Evolutionary conservation across 129 eudicot species (phyloP), one percentile per base, ranked within the genome.

Genomic region (Flaveria bidentis): DNA sequence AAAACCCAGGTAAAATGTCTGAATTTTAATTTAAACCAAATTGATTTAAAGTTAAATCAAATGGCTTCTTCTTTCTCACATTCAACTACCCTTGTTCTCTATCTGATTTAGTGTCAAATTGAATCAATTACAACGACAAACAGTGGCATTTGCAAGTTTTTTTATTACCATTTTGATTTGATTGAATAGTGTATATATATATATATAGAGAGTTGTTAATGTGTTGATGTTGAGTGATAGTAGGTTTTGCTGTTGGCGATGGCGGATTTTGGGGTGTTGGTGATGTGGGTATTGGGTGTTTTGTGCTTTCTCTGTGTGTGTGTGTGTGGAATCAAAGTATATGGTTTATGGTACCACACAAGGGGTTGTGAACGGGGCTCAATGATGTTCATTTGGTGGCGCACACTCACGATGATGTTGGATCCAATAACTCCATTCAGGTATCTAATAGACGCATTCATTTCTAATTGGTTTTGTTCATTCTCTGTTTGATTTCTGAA

Each of bases 361-460:
- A 51, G 85, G 87, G 2, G 80, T 86, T 57, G 93, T 85, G 52
- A 83, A 87, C 6, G 93, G 83, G 83, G 58, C 97, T 89, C 71
- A 93, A 92, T 58, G 97, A 92, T 80, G 97, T 88, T 56, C 96
- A 96, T 13, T 92, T 96, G 93, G 33, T 28, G 33, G 81, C 89
- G 82, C 89, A 92, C 75, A 92, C 96, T 33, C 83, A 87, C 70
- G 97, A 92, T 74, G 85, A 28, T 80, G 93, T 89, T 68, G 97
- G 97, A 23, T 89, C 96, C 49, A 87, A 92, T 62, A 92, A 92
- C 77, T 87, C 96, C 22, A 87, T 92, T 68, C 97, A 92, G 97
- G 96, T 87, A 1, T 42, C 2, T 76, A 30, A 0, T 72, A 75
- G 39, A 28, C 33, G 0, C 39, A 33, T 5, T 33, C 6, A 42